Evolutionary conservation across 1,139 yeast species (phyloP), one percentile per base, ranked within the genome.

Genomic region (Yamadazyma membranifaciens): DNA sequence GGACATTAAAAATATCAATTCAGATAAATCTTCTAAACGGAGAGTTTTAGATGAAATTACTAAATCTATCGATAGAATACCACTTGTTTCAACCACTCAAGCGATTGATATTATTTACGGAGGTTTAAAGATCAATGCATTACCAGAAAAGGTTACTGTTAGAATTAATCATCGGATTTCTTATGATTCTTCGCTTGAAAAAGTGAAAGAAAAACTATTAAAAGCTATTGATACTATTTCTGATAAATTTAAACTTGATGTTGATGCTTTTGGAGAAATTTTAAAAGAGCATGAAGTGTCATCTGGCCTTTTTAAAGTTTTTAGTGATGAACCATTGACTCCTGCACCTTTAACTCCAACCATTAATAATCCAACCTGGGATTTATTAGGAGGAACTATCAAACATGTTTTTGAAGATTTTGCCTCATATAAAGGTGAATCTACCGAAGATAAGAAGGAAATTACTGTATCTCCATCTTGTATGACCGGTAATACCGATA

Each of bases 51-150:
- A 69, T 3, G 63, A 63, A 44, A 55, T 74, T 38, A 36, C 45
- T 13, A 34, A 50, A 17, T 48, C 56, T n/a, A 39, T 33, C 1
- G 42, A 35, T 1, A 49, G 60, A 9, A 75, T 72, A 46, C 79
- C 70, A 51, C 60, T 80, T 31, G 65, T 83, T 36, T 69, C 75
- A 33, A 82, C 89, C 1, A 75, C 87, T 4, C 87, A 81, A 56
- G 87, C 89, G 0, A 68, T 77, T 14, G 89, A 84, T 56, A 67
- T 81, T 11, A 65, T 84, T 39, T 51, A 60, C 13, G 91, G 89
- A 3, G 92, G 91, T 17, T 75, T 75, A 34, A 84, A 84, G 57
- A 65, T 79, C 30, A 84, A 84, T 54, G 91, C 91, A 3, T 65
- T 86, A 43, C 94, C 95, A 1, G 94, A 86, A 54, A 71, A 67